A percentile compares a stretch with the other conserved stretches of the same genome.
Conservation (phyloP, 2,329 filamentous ascomycete species). For the Taxawa tesnikishii region DNA sequence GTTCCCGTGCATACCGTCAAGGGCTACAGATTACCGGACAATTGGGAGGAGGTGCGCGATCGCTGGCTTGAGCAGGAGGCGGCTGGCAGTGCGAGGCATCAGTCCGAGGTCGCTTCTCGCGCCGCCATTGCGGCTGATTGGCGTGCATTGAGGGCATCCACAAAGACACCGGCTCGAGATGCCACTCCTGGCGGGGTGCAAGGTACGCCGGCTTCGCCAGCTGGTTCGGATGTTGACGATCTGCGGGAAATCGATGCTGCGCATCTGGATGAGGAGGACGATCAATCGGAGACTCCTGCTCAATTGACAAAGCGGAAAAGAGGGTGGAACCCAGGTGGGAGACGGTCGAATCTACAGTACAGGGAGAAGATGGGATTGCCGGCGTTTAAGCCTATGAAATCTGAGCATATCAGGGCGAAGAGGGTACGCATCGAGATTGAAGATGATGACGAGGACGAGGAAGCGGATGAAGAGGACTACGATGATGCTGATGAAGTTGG, state of each 20-base stretch:
- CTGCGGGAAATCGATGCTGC: constrained; percentile 1
- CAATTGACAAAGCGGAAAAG: neutral
- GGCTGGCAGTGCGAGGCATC: no score
- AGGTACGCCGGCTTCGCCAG: neutral
- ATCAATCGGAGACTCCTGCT: neutral
- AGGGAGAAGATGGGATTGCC: constrained; percentile 4
- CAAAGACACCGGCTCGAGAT: constrained; percentile 2
- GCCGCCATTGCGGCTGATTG: no score
- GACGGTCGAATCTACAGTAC: constrained; percentile 4
- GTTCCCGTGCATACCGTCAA: constrained; percentile 17
- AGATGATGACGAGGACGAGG: neutral
- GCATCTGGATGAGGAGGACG: constrained; percentile 1
- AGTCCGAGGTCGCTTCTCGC: no score
- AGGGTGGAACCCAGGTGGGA: constrained; percentile 3
- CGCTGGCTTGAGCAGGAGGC: constrained; percentile 5
- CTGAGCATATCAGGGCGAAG: no score
- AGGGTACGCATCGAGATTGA: no score
- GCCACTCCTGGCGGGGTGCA: constrained; percentile 1
- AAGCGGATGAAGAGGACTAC: neutral
- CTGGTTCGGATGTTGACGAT: constrained; percentile 1
- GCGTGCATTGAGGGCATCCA: no score
- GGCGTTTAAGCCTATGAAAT: constrained; percentile 3
- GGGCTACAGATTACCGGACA: constrained; percentile 10
- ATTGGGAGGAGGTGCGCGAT: constrained; percentile 8
- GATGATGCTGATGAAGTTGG: neutral